A percentile compares a stretch with the other conserved stretches of the same genome.
Conservation (phyloP, 768 basidiomycete genomes). For the Tulasnella sp. region DNA sequence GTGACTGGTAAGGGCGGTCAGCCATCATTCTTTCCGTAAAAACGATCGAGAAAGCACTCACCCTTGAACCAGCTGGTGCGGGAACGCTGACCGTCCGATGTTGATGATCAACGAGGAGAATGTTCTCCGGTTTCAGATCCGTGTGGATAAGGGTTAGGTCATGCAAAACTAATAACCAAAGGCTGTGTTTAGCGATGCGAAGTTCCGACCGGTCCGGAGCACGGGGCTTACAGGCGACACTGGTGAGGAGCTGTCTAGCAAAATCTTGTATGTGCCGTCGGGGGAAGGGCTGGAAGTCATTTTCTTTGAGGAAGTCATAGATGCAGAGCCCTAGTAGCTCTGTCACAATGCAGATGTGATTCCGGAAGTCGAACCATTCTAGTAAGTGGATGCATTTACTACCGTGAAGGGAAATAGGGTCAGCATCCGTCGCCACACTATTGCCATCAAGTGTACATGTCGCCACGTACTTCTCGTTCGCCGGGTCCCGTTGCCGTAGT, state of each 20-base stretch:
- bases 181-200: slow-evolving; percentile 22
- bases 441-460: background rate
- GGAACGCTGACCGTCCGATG: slow-evolving; percentile 30
- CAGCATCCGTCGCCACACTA: background rate
- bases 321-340: slow-evolving; percentile 95
- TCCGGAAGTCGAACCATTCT: slow-evolving; percentile 92
- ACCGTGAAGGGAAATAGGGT: slow-evolving; percentile 5
- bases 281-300: slow-evolving; percentile 93
- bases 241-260: slow-evolving; percentile 81
- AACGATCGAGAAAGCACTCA: slow-evolving; percentile 21
- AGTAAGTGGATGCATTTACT: slow-evolving; percentile 98
- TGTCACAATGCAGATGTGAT: slow-evolving; percentile 95
- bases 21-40: background rate
- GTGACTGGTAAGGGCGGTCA: slow-evolving; percentile 40
- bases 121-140: slow-evolving; percentile 98
- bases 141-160: slow-evolving; percentile 89
- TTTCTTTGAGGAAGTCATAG: slow-evolving; percentile 98
- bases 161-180: slow-evolving; percentile 64
- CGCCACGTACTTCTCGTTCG: slow-evolving; percentile 71
- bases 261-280: slow-evolving; percentile 95
- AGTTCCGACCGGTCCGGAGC: background rate
- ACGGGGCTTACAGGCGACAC: slow-evolving; percentile 76
- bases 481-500: slow-evolving; percentile 80
- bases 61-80: slow-evolving; percentile 26
- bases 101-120: slow-evolving; percentile 82